phyloP scores from a whole-genome alignment of 2,329 filamentous ascomycete species.

The Chaetomiaceae sp. region DNA sequence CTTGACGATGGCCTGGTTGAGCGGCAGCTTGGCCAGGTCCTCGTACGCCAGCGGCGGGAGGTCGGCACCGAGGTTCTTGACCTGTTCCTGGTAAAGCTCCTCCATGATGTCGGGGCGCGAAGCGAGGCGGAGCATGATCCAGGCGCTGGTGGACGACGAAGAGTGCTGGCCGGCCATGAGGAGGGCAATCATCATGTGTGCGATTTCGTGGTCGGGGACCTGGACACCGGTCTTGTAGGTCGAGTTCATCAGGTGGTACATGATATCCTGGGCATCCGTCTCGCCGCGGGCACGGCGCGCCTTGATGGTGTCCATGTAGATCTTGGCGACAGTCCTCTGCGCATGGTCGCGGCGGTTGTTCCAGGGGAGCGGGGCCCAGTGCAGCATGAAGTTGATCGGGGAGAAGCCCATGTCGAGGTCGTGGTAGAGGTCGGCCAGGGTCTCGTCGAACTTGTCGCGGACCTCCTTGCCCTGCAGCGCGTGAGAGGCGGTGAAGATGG shows the following conservation, averaged over 20 bases:
- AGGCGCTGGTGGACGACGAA: constrained; percentile 70
- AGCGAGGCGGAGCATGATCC: constrained; percentile 72
- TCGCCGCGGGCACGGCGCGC: constrained; percentile 49
- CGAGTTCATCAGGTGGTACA: constrained; percentile 72
- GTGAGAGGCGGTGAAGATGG: constrained; percentile 74
- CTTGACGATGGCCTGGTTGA: constrained; percentile 82
- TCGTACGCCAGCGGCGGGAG: constrained; percentile 74
- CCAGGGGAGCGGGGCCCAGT: constrained; percentile 71
- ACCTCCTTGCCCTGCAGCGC: constrained; percentile 73
- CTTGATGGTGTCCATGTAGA: constrained; percentile 68
- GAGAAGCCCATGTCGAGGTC: constrained; percentile 75
- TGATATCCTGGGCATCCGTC: constrained; percentile 60
- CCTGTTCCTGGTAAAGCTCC: constrained; percentile 73
- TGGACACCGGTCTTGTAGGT: constrained; percentile 67
- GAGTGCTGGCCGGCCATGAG: constrained; percentile 83
- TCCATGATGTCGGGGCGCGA: constrained; percentile 64
- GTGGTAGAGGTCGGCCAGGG: constrained; percentile 72
- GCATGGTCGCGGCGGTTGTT: constrained; percentile 69
- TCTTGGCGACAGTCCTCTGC: constrained; percentile 68
- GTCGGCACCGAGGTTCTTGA: constrained; percentile 65
- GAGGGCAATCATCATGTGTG: constrained; percentile 81
- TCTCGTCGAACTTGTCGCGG: constrained; percentile 63
- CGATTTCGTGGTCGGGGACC: constrained; percentile 70
- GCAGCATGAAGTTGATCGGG: constrained; percentile 77
- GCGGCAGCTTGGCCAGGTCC: constrained; percentile 68